phyloP scores from a whole-genome alignment of 441 rosid genomes.

The Eutrema salsugineum region DNA sequence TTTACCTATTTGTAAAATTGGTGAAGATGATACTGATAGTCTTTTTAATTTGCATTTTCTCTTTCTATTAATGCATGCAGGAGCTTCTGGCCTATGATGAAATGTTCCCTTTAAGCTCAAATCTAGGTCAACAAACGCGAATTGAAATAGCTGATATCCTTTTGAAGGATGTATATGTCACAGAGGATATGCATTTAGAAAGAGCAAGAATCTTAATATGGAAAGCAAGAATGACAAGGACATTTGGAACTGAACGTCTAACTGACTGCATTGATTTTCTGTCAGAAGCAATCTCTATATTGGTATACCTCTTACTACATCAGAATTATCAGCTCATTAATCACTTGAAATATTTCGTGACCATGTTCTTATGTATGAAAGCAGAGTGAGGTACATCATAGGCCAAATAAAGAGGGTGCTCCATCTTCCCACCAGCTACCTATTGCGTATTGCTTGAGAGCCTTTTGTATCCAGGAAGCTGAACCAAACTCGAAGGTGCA shows the following conservation, averaged over 20 bases:
- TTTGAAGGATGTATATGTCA: conserved; percentile 47
- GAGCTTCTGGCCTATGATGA: conserved; percentile 78
- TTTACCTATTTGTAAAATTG: not conserved
- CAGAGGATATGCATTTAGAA: conserved; percentile 35
- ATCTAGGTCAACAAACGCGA: conserved; percentile 53
- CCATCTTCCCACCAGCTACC: conserved; percentile 51
- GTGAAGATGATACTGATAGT: not conserved
- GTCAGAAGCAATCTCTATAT: conserved; percentile 65
- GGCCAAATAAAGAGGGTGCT: conserved; percentile 26
- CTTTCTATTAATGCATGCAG: conserved; percentile 36
- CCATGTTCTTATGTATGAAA: conserved; percentile 32
- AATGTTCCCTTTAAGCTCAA: conserved; percentile 42
- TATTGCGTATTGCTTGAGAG: conserved; percentile 71
- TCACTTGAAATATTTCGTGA: conserved; percentile 25
- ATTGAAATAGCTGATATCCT: conserved; percentile 53
- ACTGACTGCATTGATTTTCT: conserved; percentile 52
- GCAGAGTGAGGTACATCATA: conserved; percentile 23
- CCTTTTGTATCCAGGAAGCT: conserved; percentile 66
- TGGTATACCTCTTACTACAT: conserved; percentile 38
- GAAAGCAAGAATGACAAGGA: conserved; percentile 58
- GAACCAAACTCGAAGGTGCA: conserved; percentile 84
- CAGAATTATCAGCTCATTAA: conserved; percentile 19
- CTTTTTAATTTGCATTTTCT: conserved; percentile 8
- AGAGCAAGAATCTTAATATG: conserved; percentile 64
- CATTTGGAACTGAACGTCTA: conserved; percentile 51